These are phyloP conservation scores for Pseudogymnoascus sp. DNA, from an alignment of 2,329 filamentous ascomycete species.

Conservation along the genomic window DNA sequence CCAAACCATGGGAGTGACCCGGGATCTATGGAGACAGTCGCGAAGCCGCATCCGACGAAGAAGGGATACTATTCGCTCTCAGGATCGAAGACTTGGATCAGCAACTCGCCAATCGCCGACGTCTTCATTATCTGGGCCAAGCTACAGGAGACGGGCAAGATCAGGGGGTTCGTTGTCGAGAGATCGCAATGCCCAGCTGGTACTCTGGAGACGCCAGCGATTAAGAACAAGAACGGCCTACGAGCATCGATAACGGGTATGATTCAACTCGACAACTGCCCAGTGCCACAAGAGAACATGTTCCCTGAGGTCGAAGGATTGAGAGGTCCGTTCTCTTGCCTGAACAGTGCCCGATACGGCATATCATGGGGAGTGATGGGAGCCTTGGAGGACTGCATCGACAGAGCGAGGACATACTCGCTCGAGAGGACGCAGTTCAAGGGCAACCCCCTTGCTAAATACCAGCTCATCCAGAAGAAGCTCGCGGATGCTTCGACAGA, in stretches of 20 bases:
- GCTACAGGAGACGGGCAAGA: constrained; percentile 83
- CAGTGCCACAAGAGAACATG: constrained; percentile 87
- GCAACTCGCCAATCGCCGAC: constrained; percentile 84
- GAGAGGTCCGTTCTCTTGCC: constrained; percentile 80
- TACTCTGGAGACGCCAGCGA: constrained; percentile 79
- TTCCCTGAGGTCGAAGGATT: constrained; percentile 84
- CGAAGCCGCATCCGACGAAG: constrained; percentile 76
- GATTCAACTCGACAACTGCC: constrained; percentile 90
- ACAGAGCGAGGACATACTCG: constrained; percentile 74
- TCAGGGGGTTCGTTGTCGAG: constrained; percentile 86
- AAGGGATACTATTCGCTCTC: constrained; percentile 72
- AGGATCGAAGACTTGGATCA: constrained; percentile 91
- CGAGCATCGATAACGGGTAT: constrained; percentile 92
- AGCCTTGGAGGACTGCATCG: constrained; percentile 84
- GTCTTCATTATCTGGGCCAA: constrained; percentile 89
- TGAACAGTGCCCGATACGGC: constrained; percentile 88
- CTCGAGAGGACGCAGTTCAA: constrained; percentile 94
- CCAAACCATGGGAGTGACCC: constrained; percentile 91
- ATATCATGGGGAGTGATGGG: constrained; percentile 93
- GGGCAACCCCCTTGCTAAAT: constrained; percentile 86
- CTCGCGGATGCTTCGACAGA: constrained; percentile 87
- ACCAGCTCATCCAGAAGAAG: constrained; percentile 97
- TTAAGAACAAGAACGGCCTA: constrained; percentile 93
- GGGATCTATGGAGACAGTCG: constrained; percentile 80
- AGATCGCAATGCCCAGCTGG: constrained; percentile 76